Evolutionary conservation across 2,329 filamentous ascomycete species (phyloP).

Genomic region (Diaporthe sp.): DNA sequence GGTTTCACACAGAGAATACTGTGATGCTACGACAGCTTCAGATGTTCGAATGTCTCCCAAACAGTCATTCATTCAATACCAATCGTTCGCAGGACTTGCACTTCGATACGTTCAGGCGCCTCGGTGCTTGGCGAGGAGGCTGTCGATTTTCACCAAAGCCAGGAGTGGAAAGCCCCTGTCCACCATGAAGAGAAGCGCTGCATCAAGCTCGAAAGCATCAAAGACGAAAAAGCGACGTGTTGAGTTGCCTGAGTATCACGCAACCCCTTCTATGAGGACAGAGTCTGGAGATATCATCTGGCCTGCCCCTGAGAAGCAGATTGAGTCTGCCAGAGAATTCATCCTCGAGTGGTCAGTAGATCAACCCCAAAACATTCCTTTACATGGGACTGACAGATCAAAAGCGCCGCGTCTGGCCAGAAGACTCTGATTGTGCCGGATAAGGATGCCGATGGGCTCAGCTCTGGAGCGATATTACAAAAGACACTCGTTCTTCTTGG

Average conservation of each 20-base stretch:
- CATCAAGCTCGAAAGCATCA: background rate
- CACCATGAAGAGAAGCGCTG: slow-evolving; percentile 37
- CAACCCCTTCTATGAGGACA: slow-evolving; percentile 56
- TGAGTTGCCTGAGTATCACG: slow-evolving; percentile 60
- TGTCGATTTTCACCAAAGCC: background rate
- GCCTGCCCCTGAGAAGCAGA: slow-evolving; percentile 71
- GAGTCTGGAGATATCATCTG: slow-evolving; percentile 66
- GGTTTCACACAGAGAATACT: background rate
- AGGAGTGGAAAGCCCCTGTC: background rate
- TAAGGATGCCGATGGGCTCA: slow-evolving; percentile 78
- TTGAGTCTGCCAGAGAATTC: slow-evolving; percentile 68
- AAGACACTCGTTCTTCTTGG: slow-evolving; percentile 72
- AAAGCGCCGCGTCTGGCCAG: slow-evolving; percentile 64
- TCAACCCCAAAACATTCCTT: slow-evolving; percentile 32
- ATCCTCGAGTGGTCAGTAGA: slow-evolving; percentile 68
- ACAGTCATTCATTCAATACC: background rate
- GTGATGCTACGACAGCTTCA: background rate
- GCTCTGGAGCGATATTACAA: slow-evolving; percentile 73
- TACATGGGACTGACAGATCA: background rate
- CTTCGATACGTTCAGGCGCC: background rate
- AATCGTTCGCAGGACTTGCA: background rate
- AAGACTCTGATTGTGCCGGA: slow-evolving; percentile 75
- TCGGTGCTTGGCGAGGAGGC: background rate
- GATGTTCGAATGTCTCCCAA: background rate
- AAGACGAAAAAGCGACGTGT: slow-evolving; percentile 48